Percentiles rank a stretch among this genome's conserved stretches.
phyloP scores from a whole-genome alignment of 306 rosid species.

The Coriaria nepalensis region DNA sequence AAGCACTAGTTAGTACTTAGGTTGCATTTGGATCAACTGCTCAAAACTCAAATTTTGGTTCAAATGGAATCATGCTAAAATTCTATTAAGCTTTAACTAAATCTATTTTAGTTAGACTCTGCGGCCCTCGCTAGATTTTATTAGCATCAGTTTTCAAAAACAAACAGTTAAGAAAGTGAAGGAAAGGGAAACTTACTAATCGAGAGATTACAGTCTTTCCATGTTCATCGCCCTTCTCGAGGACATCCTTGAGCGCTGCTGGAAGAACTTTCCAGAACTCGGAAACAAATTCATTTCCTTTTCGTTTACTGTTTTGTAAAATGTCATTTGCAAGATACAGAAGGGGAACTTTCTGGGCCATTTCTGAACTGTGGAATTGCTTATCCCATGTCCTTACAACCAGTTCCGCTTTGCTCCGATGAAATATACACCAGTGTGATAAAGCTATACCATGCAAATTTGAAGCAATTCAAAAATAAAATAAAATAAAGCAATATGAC shows the following conservation, averaged over 20 bases:
- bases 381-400: conserved; percentile 83
- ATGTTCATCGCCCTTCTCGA: conserved; percentile 40
- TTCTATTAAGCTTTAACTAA: too few relatives aligned
- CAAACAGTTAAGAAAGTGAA: not conserved
- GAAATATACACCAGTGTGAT: conserved; percentile 94
- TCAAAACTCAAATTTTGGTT: too few relatives aligned
- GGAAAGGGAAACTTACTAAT: conserved; percentile 39
- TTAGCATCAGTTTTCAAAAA: too few relatives aligned
- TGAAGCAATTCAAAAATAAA: conserved; percentile 19
- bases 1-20: conserved; percentile 10
- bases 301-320: conserved; percentile 82
- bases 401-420: conserved; percentile 77
- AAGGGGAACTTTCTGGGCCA: conserved; percentile 57
- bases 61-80: too few relatives aligned
- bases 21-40: too few relatives aligned
- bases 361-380: conserved; percentile 52
- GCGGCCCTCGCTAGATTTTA: too few relatives aligned
- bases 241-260: conserved; percentile 50
- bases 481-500: conserved; percentile 2
- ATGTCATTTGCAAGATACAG: conserved; percentile 93
- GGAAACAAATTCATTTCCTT: conserved; percentile 84
- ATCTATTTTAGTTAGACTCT: too few relatives aligned
- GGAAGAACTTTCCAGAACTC: conserved; percentile 96
- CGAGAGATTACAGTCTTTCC: conserved; percentile 49
- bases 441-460: conserved; percentile 39